These are phyloP conservation scores for Thelephora terrestris DNA, from an alignment of 1,284 basidiomycete species.

Conservation along the genomic window DNA sequence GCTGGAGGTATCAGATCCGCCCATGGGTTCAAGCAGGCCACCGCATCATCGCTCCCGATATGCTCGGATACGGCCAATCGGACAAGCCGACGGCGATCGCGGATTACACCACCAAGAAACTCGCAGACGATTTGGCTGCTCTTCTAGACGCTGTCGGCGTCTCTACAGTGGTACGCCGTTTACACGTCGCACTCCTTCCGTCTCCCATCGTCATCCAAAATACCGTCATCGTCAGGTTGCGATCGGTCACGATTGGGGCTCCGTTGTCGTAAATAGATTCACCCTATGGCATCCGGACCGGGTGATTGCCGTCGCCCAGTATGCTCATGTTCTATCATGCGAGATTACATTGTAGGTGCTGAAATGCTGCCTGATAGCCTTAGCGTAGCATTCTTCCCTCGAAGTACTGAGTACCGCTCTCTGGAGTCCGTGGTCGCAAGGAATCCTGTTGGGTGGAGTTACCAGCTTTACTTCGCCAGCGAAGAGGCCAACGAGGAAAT, in stretches of 20 bases:
- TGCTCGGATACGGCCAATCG: conserved; percentile 61
- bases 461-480: conserved; percentile 53
- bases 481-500: conserved; percentile 38
- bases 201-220: neutral
- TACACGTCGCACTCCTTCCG: neutral
- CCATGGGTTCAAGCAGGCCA: conserved; percentile 54
- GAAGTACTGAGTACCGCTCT: conserved; percentile 34
- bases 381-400: conserved; percentile 53
- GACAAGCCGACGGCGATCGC: conserved; percentile 47
- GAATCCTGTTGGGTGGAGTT: conserved; percentile 42
- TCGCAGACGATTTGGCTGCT: conserved; percentile 52
- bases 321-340: conserved; percentile 16
- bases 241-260: conserved; percentile 69
- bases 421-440: conserved; percentile 37
- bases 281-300: conserved; percentile 59
- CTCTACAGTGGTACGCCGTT: conserved; percentile 36
- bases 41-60: conserved; percentile 64
- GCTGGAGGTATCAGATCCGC: conserved; percentile 59
- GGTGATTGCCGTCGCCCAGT: conserved; percentile 47
- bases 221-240: conserved; percentile 34
- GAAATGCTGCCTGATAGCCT: conserved; percentile 28
- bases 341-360: neutral
- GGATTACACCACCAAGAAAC: conserved; percentile 48
- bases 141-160: conserved; percentile 49
- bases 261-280: conserved; percentile 47